These are phyloP conservation scores for Phytopythium litorale DNA, from an alignment of 352 stramenopile species.

Conservation along the genomic window DNA sequence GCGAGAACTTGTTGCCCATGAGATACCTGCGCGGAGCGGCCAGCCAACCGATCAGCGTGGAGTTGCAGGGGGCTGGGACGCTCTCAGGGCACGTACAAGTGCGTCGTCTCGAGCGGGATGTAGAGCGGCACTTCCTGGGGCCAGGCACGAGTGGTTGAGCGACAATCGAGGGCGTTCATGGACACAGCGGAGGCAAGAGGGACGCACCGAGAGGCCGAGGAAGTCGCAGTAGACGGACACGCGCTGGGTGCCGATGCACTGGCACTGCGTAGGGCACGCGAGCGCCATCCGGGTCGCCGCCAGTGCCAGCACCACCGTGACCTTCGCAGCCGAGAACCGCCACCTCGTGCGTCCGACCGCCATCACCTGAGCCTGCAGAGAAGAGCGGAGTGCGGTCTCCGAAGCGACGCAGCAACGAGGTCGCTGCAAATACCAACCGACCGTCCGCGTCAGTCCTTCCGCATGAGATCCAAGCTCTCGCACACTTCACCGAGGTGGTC, in stretches of 20 bases:
- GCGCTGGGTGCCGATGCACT: constrained; percentile 60
- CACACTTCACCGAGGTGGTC: neutral
- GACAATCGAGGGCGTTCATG: neutral
- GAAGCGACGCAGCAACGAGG: neutral
- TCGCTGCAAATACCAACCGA: neutral
- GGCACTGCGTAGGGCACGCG: constrained; percentile 45
- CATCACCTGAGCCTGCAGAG: neutral
- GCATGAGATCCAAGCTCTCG: neutral
- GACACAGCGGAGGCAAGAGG: neutral
- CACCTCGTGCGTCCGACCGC: neutral
- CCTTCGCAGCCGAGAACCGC: neutral
- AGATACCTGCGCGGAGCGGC: constrained; percentile 30
- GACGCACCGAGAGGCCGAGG: constrained; percentile 43
- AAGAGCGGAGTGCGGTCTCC: neutral
- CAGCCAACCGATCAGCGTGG: constrained; percentile 6
- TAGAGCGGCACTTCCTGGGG: constrained; percentile 49
- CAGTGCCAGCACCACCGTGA: neutral
- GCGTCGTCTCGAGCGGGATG: constrained; percentile 63
- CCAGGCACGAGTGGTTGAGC: neutral
- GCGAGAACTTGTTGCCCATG: constrained; percentile 66
- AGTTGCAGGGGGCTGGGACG: constrained; percentile 7
- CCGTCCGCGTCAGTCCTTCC: neutral
- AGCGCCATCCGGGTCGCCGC: neutral
- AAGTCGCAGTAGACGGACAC: constrained; percentile 81
- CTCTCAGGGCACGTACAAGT: constrained; percentile 41